Conservation (phyloP, 768 basidiomycete genomes). For the Gelatoporia subvermispora region DNA sequence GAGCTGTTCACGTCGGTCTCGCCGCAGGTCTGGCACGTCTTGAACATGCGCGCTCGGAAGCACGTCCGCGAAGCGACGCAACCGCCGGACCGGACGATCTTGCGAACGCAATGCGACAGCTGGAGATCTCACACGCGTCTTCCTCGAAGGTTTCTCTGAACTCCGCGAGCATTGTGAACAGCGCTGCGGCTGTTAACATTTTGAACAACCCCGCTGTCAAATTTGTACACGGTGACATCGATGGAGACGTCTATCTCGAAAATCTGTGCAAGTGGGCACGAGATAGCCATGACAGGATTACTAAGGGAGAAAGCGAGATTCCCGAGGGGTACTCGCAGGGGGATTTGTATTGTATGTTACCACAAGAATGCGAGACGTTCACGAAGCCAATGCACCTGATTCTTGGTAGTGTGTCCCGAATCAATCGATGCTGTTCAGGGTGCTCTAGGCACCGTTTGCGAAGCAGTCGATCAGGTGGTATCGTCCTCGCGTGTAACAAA, state of each 20-base stretch:
- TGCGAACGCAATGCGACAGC: slow-evolving; percentile 36
- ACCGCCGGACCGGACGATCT: slow-evolving; percentile 32
- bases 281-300: slow-evolving; percentile 59
- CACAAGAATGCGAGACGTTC: background rate
- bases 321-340: slow-evolving; percentile 67
- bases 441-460: slow-evolving; percentile 77
- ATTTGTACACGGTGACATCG: slow-evolving; percentile 68
- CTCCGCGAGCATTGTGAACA: slow-evolving; percentile 34
- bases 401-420: slow-evolving; percentile 63
- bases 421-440: slow-evolving; percentile 78
- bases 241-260: slow-evolving; percentile 61
- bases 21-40: slow-evolving; percentile 74
- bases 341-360: slow-evolving; percentile 73
- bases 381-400: background rate
- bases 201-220: slow-evolving; percentile 61
- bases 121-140: slow-evolving; percentile 12
- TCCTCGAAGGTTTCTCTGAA: background rate
- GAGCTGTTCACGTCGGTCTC: slow-evolving; percentile 79
- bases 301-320: slow-evolving; percentile 65
- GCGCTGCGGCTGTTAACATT: slow-evolving; percentile 49
- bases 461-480: slow-evolving; percentile 76
- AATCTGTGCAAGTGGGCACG: slow-evolving; percentile 55
- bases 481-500: background rate
- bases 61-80: background rate
- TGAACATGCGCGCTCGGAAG: slow-evolving; percentile 30